phyloP scores from a whole-genome alignment of 257 asterid species.

The Verbena officinalis region DNA sequence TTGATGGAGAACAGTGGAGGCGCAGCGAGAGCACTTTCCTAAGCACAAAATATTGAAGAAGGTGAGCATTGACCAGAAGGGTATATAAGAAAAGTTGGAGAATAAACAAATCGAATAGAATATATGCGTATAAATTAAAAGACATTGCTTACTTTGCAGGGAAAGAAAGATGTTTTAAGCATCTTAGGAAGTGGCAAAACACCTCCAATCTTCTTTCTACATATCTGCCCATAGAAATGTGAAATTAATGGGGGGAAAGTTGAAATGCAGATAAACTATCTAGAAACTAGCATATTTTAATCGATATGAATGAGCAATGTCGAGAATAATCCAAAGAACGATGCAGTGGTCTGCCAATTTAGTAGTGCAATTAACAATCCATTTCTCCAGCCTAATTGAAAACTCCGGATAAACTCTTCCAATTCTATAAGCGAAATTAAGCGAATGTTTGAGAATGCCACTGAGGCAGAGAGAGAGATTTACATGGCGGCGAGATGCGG shows the following conservation, averaged over 20 bases:
- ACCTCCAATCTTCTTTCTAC: neutral
- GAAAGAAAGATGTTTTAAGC: constrained; percentile 39
- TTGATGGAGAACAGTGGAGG: constrained; percentile 9
- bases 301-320: too few species aligned
- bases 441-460: neutral
- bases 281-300: too few species aligned
- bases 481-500: neutral
- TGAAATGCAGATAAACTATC: neutral
- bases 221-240: neutral
- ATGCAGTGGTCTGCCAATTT: neutral
- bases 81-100: neutral
- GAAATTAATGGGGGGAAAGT: neutral
- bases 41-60: neutral
- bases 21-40: constrained; percentile 25
- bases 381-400: neutral
- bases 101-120: neutral
- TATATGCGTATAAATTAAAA: neutral
- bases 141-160: constrained; percentile 35
- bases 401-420: neutral
- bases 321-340: neutral
- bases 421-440: neutral
- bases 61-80: constrained; percentile 2
- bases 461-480: neutral
- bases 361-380: neutral
- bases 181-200: constrained; percentile 32